Conservation (phyloP, 768 basidiomycete species). For the Boletus rex-veris region DNA sequence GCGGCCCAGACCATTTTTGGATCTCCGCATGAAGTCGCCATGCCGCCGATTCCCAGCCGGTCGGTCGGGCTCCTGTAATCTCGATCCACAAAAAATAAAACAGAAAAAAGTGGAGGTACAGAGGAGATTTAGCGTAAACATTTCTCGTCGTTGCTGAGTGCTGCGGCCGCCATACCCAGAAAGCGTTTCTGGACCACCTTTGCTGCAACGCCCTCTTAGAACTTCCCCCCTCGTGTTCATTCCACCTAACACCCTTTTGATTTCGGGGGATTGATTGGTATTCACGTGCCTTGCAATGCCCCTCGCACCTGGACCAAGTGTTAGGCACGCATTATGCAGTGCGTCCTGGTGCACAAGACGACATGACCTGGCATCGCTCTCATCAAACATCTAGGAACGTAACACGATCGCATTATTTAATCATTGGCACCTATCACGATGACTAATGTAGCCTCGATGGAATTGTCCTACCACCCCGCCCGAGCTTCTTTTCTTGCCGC, state of each 20-base stretch:
- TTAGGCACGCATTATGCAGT: slow-evolving; percentile 18
- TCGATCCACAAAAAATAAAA: slow-evolving; percentile 12
- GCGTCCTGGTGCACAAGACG: slow-evolving; percentile 12
- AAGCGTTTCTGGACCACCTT: not conserved
- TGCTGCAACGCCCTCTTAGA: slow-evolving; percentile 10
- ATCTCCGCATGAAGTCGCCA: slow-evolving; percentile 33
- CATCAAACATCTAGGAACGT: slow-evolving; percentile 12
- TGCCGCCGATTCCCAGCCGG: slow-evolving; percentile 23
- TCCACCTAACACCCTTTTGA: slow-evolving; percentile 23
- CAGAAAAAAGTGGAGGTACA: not conserved
- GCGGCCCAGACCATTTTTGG: slow-evolving; percentile 34
- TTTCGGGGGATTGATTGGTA: slow-evolving; percentile 26
- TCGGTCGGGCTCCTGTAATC: slow-evolving; percentile 21
- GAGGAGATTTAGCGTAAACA: not conserved
- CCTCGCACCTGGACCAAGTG: slow-evolving; percentile 21
- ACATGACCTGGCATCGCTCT: slow-evolving; percentile 6
- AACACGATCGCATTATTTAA: slow-evolving; percentile 12
- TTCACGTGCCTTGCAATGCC: slow-evolving; percentile 29
- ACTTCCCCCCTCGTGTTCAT: slow-evolving; percentile 24
- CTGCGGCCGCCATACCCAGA: not conserved
- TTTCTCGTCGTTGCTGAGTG: not conserved
- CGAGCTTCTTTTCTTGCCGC: slow-evolving; percentile 45
- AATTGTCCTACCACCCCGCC: slow-evolving; percentile 18
- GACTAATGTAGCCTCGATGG: not conserved
- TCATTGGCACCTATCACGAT: slow-evolving; percentile 13